A percentile compares a stretch with the other conserved stretches of the same genome.
phyloP scores from a whole-genome alignment of 164 flowering plant genomes.

The Vitis amurensis region DNA sequence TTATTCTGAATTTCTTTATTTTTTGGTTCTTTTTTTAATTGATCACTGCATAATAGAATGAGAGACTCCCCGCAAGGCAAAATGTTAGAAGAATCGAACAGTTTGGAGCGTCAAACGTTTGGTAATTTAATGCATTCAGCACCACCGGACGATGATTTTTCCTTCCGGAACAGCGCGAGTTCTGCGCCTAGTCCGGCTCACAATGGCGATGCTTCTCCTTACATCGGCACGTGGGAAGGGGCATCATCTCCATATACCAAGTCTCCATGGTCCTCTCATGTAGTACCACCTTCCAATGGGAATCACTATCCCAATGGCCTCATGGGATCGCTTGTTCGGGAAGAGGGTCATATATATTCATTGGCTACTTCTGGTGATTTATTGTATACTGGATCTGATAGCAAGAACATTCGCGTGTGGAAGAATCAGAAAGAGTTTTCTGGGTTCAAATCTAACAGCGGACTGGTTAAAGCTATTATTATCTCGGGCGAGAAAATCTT shows the following conservation, averaged over 20 bases:
- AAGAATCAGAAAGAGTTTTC: slow-evolving; percentile 52
- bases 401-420: slow-evolving; percentile 69
- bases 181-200: background rate
- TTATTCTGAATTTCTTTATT: background rate
- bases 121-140: too few relatives aligned
- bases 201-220: background rate
- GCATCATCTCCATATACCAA: slow-evolving; percentile 21
- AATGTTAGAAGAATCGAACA: background rate
- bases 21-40: background rate
- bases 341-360: slow-evolving; percentile 65
- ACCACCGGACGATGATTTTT: background rate
- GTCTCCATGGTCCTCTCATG: slow-evolving; percentile 39
- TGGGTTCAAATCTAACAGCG: slow-evolving; percentile 58
- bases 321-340: slow-evolving; percentile 58
- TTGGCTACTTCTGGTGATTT: slow-evolving; percentile 49
- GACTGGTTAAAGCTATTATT: slow-evolving; percentile 56
- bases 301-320: slow-evolving; percentile 26
- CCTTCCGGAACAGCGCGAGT: background rate
- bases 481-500: slow-evolving; percentile 45
- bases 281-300: background rate
- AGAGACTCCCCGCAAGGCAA: background rate
- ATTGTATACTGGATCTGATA: slow-evolving; percentile 60
- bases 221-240: background rate
- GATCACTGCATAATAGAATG: background rate
- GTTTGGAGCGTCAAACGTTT: slow-evolving; percentile 1